A percentile compares a stretch with the other conserved stretches of the same genome.
These are phyloP conservation scores for Echites panduratus DNA, from an alignment of 257 asterid genomes.

Conservation along the genomic window DNA sequence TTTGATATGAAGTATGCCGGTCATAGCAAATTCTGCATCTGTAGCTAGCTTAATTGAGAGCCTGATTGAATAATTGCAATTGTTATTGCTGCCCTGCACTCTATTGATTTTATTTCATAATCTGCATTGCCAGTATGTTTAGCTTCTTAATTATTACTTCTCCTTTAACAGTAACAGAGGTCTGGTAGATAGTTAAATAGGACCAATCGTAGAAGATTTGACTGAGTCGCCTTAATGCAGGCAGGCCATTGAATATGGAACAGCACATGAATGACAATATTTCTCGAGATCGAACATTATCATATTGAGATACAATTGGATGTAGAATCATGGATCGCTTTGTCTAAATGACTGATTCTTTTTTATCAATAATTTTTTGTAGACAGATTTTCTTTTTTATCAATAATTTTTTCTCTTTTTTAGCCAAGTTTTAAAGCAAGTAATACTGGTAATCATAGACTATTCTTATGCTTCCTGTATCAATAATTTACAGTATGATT, in stretches of 20 bases:
- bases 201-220: neutral
- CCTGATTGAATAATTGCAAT: neutral
- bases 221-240: neutral
- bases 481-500: neutral
- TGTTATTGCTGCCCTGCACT: neutral
- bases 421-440: neutral
- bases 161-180: too few species aligned
- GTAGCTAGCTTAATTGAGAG: neutral
- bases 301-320: neutral
- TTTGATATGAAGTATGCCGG: neutral
- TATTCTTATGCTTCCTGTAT: neutral
- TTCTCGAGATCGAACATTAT: neutral
- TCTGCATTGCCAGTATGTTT: neutral
- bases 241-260: neutral
- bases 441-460: neutral
- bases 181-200: neutral
- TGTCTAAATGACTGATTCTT: neutral
- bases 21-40: neutral
- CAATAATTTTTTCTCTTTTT: neutral
- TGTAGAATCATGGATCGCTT: neutral
- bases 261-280: neutral
- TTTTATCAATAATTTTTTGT: too few species aligned
- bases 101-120: neutral
- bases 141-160: neutral
- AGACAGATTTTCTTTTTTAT: too few species aligned